Evolutionary conservation across 768 basidiomycete species (phyloP).

Genomic region (Porphyrellus cyaneotinctus): DNA sequence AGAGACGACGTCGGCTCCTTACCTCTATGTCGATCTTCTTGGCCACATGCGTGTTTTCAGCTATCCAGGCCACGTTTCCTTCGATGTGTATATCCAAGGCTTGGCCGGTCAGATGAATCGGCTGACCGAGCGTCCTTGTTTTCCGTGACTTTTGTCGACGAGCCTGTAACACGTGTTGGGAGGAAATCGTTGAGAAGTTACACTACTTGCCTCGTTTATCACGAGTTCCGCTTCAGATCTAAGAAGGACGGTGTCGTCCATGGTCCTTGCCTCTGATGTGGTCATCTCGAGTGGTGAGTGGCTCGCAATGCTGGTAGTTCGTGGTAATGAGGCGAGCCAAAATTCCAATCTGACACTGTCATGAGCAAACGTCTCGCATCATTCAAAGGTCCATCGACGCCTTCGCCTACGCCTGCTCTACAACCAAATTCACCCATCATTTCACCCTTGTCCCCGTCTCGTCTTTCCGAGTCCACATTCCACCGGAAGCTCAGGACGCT

Average conservation of each 20-base stretch:
- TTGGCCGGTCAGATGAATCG: slow-evolving; percentile 72
- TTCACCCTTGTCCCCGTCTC: slow-evolving; percentile 40
- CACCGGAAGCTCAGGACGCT: slow-evolving; percentile 73
- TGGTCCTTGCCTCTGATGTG: slow-evolving; percentile 3
- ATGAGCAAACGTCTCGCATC: slow-evolving; percentile 66
- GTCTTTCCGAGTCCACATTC: slow-evolving; percentile 61
- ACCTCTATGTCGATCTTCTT: slow-evolving; percentile 79
- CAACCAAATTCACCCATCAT: slow-evolving; percentile 36
- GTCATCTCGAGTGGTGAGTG: not conserved
- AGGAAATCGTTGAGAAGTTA: not conserved
- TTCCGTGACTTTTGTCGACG: slow-evolving; percentile 68
- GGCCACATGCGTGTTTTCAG: slow-evolving; percentile 76
- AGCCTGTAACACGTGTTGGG: slow-evolving; percentile 39
- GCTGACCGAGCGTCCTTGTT: slow-evolving; percentile 69
- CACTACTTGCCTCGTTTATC: slow-evolving; percentile 25
- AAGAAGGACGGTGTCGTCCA: slow-evolving; percentile 29
- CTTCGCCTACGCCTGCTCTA: slow-evolving; percentile 60
- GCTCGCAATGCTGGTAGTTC: too few species aligned
- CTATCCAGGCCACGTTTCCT: slow-evolving; percentile 75
- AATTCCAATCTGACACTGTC: too few species aligned
- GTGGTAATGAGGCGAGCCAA: too few species aligned
- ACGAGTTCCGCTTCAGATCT: slow-evolving; percentile 31
- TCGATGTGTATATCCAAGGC: slow-evolving; percentile 66
- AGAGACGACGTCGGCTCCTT: slow-evolving; percentile 12
- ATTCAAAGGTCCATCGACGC: slow-evolving; percentile 76